These are phyloP conservation scores for Malassezia furfur DNA, from an alignment of 1,284 basidiomycete species.

Conservation along the genomic window DNA sequence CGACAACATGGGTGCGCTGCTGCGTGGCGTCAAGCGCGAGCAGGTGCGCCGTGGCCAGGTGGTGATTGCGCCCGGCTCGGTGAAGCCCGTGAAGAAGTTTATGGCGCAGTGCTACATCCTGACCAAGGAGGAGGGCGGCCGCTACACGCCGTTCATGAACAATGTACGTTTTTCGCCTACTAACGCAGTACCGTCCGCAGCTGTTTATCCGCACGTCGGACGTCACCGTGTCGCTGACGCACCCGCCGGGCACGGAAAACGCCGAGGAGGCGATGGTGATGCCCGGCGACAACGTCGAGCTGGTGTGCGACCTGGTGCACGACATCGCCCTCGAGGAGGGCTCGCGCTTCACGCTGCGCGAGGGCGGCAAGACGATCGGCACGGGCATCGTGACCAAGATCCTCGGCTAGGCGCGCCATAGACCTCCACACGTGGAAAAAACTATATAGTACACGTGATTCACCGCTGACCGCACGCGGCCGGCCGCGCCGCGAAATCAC, in stretches of 20 bases:
- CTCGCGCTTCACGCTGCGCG: slow-evolving; percentile 91
- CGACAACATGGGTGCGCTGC: slow-evolving; percentile 97
- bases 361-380: slow-evolving; percentile 73
- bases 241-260: slow-evolving; percentile 63
- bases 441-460: slow-evolving; percentile 19
- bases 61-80: slow-evolving; percentile 76
- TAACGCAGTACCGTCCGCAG: slow-evolving; percentile 68
- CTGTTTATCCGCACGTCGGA: slow-evolving; percentile 94
- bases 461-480: not conserved
- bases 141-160: slow-evolving; percentile 92
- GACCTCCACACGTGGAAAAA: slow-evolving; percentile 1
- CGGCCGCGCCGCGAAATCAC: not conserved
- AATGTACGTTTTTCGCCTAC: slow-evolving; percentile 50
- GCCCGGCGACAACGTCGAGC: slow-evolving; percentile 96
- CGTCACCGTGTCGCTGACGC: slow-evolving; percentile 73
- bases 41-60: slow-evolving; percentile 90
- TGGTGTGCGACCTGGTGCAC: slow-evolving; percentile 72
- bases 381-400: slow-evolving; percentile 46
- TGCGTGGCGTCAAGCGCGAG: slow-evolving; percentile 95
- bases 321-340: slow-evolving; percentile 88
- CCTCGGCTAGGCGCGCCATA: slow-evolving; percentile 17
- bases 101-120: slow-evolving; percentile 51
- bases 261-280: slow-evolving; percentile 63
- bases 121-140: slow-evolving; percentile 95
- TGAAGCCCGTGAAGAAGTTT: slow-evolving; percentile 91